Evolutionary conservation across 768 basidiomycete species (phyloP).

Genomic region (Lyophyllum atratum): DNA sequence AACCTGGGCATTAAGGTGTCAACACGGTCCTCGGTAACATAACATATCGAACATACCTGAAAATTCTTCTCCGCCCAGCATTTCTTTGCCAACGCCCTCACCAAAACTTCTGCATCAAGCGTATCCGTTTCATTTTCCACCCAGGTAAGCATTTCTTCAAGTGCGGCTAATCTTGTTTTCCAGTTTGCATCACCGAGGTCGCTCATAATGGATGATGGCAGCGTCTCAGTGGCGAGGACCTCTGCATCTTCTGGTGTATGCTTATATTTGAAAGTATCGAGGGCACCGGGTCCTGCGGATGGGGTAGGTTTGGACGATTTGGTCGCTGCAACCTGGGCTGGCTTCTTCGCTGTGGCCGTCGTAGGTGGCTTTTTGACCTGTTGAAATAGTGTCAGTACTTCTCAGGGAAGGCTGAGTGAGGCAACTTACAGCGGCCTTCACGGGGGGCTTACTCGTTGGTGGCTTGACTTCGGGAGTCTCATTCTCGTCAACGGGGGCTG

Average conservation of each 20-base stretch:
- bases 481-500: conserved; percentile 12
- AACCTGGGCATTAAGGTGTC: conserved; percentile 55
- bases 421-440: conserved; percentile 43
- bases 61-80: conserved; percentile 99
- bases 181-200: conserved; percentile 88
- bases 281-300: conserved; percentile 48
- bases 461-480: conserved; percentile 35
- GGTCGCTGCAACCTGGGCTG: conserved; percentile 36
- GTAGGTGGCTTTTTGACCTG: conserved; percentile 56
- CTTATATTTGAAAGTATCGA: conserved; percentile 90
- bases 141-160: conserved; percentile 88
- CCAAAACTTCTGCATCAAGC: conserved; percentile 85
- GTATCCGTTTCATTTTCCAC: conserved; percentile 63
- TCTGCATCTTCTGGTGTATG: conserved; percentile 94
- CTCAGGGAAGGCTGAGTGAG: background rate
- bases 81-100: conserved; percentile 86
- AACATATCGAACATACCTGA: conserved; percentile 56
- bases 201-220: conserved; percentile 70
- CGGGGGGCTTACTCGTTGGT: conserved; percentile 51
- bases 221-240: conserved; percentile 64
- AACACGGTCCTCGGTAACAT: background rate
- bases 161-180: conserved; percentile 86
- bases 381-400: conserved; percentile 6
- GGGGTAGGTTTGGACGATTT: conserved; percentile 49
- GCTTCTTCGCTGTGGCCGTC: conserved; percentile 46